Percentiles rank a stretch among this genome's conserved stretches.
Conservation (phyloP, 148 eudicot species). For the Arbutus unedo region DNA sequence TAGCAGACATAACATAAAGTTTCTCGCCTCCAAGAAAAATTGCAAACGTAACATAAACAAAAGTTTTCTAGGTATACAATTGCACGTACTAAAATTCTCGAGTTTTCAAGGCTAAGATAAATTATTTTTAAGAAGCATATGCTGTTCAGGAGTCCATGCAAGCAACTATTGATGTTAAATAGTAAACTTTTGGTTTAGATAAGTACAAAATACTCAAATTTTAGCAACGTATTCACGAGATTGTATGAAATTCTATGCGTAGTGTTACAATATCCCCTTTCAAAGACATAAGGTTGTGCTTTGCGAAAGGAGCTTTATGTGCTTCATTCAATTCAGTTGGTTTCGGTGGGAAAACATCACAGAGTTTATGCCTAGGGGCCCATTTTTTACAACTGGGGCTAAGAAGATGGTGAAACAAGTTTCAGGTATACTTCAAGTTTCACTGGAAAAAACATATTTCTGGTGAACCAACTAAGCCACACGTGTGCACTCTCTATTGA, state of each 20-base stretch:
- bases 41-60: too few species aligned
- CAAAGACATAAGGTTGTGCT: not conserved
- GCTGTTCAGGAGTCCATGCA: too few species aligned
- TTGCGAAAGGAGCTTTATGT: not conserved
- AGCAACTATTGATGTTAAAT: not conserved
- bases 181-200: not conserved
- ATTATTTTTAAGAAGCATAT: too few species aligned
- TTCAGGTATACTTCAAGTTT: not conserved
- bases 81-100: too few species aligned
- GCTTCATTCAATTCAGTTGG: not conserved
- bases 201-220: not conserved
- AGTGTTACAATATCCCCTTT: not conserved
- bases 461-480: too few species aligned
- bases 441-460: too few species aligned
- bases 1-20: too few species aligned
- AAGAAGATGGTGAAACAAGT: not conserved
- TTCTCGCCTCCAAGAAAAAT: too few species aligned
- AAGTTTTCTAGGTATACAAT: too few species aligned
- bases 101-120: too few species aligned
- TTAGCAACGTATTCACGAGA: not conserved
- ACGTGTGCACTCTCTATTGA: too few species aligned
- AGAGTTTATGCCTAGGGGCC: not conserved
- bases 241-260: not conserved
- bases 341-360: not conserved
- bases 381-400: not conserved